Percentiles rank a stretch among this genome's conserved stretches.
Evolutionary conservation across 2,329 filamentous ascomycete genomes (phyloP).

Genomic region (Botrytis aclada): DNA sequence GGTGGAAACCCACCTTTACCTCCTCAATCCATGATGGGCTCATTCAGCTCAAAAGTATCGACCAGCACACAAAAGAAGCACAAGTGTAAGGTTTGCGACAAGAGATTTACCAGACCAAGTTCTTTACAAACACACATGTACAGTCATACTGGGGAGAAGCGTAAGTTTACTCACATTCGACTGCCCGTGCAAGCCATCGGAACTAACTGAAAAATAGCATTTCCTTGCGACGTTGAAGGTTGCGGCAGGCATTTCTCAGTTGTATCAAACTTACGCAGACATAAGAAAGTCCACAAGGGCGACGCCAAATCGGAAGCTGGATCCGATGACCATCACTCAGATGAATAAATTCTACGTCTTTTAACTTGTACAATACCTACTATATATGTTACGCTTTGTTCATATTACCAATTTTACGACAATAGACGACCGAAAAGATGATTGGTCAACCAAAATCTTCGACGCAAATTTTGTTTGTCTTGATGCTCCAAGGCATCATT

Average conservation of each 20-base stretch:
- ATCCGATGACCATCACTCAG: slow-evolving; percentile 58
- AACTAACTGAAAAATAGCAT: slow-evolving; percentile 56
- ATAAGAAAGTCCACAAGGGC: slow-evolving; percentile 93
- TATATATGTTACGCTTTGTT: slow-evolving; percentile 2
- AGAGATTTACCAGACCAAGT: slow-evolving; percentile 91
- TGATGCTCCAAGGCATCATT: slow-evolving; percentile 3
- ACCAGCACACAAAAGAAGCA: slow-evolving; percentile 98
- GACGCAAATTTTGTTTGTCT: background rate
- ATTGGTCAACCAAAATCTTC: slow-evolving; percentile 1
- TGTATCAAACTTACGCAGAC: slow-evolving; percentile 89
- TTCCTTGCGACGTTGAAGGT: slow-evolving; percentile 88
- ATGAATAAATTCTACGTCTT: slow-evolving; percentile 39
- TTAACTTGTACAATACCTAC: slow-evolving; percentile 11
- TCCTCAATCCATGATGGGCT: slow-evolving; percentile 96
- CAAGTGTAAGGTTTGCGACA: slow-evolving; percentile 98
- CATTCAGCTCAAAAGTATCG: slow-evolving; percentile 95
- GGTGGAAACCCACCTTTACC: slow-evolving; percentile 71
- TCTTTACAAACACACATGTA: slow-evolving; percentile 98
- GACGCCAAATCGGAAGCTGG: slow-evolving; percentile 62
- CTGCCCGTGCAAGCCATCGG: background rate
- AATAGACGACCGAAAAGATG: slow-evolving; percentile 11
- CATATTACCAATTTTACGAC: slow-evolving; percentile 12
- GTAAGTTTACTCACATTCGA: slow-evolving; percentile 53
- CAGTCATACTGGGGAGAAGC: slow-evolving; percentile 96
- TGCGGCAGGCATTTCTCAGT: slow-evolving; percentile 97